Evolutionary conservation across 257 asterid species (phyloP).

Genomic region (Solanum gracilifrons): DNA sequence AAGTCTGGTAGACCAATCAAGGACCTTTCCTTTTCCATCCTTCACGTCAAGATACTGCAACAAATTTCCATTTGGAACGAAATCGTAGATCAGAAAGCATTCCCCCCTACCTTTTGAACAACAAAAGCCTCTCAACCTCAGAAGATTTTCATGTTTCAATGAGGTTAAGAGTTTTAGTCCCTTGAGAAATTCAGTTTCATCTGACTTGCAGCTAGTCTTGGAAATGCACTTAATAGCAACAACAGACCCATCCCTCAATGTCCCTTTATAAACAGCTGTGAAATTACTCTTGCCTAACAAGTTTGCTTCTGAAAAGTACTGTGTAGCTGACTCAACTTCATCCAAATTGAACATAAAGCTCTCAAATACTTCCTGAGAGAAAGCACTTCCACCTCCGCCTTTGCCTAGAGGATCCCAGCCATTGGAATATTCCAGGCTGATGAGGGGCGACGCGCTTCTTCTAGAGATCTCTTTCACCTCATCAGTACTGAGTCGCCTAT

Average conservation of each 20-base stretch:
- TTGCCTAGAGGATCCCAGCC: slow-evolving; percentile 88
- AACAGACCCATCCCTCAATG: slow-evolving; percentile 62
- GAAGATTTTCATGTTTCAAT: slow-evolving; percentile 67
- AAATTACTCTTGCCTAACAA: slow-evolving; percentile 76
- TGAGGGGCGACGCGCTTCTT: slow-evolving; percentile 79
- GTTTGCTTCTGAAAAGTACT: slow-evolving; percentile 66
- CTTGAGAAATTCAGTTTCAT: slow-evolving; percentile 64
- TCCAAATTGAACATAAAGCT: slow-evolving; percentile 77
- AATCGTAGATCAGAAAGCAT: slow-evolving; percentile 84
- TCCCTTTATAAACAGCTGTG: slow-evolving; percentile 70
- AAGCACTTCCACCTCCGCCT: slow-evolving; percentile 38
- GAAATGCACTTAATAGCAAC: slow-evolving; percentile 90
- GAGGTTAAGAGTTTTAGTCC: slow-evolving; percentile 71
- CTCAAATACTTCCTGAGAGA: slow-evolving; percentile 75
- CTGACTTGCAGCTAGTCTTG: slow-evolving; percentile 82
- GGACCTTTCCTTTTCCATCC: slow-evolving; percentile 41
- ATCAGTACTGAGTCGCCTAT: slow-evolving; percentile 55
- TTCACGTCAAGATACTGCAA: slow-evolving; percentile 59
- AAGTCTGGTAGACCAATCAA: slow-evolving; percentile 75
- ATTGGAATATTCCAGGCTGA: slow-evolving; percentile 65
- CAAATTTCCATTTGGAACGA: slow-evolving; percentile 71
- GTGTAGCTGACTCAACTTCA: slow-evolving; percentile 87
- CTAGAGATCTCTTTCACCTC: slow-evolving; percentile 44
- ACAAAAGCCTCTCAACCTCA: slow-evolving; percentile 86
- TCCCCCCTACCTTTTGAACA: slow-evolving; percentile 94